phyloP scores from a whole-genome alignment of 164 flowering plant genomes.

The Protea cynaroides region DNA sequence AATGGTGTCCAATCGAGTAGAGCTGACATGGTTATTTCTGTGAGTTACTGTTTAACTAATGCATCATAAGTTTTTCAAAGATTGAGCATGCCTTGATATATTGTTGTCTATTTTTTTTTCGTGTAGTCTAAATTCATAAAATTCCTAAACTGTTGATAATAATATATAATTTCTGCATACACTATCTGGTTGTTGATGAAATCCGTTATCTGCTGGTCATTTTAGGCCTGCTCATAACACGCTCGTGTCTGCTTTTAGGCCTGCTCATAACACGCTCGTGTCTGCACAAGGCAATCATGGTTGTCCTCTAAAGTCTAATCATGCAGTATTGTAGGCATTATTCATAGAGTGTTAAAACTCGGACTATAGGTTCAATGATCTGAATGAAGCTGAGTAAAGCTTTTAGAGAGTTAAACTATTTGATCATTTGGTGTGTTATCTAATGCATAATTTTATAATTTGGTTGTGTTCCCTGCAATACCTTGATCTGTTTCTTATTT shows the following conservation, averaged over 20 bases:
- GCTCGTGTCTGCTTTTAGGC: not conserved
- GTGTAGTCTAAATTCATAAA: not conserved
- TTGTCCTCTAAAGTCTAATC: no score
- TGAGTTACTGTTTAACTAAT: conserved; percentile 24
- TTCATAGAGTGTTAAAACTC: no score
- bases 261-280: not conserved
- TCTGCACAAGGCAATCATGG: no score
- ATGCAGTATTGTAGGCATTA: no score
- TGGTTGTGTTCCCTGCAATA: no score
- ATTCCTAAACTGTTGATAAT: not conserved
- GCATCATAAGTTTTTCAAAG: not conserved
- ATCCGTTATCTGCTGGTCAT: not conserved
- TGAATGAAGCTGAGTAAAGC: no score
- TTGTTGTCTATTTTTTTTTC: no score
- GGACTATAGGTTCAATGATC: no score
- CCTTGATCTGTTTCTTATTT: no score
- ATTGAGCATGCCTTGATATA: not conserved
- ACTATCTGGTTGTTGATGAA: not conserved
- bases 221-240: not conserved
- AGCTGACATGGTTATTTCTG: conserved; percentile 87
- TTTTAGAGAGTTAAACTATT: no score
- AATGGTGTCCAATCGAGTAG: conserved; percentile 70
- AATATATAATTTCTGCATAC: not conserved
- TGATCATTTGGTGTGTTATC: no score
- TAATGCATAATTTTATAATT: no score